These are phyloP conservation scores for Pythium guiyangense DNA, from an alignment of 352 stramenopile species.

Conservation along the genomic window DNA sequence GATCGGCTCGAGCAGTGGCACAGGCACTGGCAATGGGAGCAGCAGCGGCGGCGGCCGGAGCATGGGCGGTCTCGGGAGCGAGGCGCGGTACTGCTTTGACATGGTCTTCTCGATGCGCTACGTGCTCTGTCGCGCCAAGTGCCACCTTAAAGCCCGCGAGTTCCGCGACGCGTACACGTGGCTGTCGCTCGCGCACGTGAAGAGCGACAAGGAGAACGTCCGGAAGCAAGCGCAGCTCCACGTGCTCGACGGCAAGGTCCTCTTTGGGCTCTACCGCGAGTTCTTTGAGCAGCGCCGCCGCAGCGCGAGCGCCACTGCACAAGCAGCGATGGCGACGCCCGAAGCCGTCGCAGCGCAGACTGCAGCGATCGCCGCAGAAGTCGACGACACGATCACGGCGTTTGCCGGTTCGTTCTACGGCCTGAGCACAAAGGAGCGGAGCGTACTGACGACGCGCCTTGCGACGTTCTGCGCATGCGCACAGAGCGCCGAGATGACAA, in stretches of 20 bases:
- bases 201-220: conserved; percentile 68
- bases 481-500: conserved; percentile 33
- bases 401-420: conserved; percentile 63
- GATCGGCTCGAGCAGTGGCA: conserved; percentile 25
- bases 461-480: conserved; percentile 40
- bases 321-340: background rate
- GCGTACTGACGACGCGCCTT: conserved; percentile 46
- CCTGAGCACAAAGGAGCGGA: conserved; percentile 57
- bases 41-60: conserved; percentile 46
- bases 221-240: conserved; percentile 64
- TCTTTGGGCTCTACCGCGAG: conserved; percentile 48
- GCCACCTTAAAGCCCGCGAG: conserved; percentile 52
- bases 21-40: conserved; percentile 46
- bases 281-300: conserved; percentile 35
- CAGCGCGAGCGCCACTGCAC: conserved; percentile 12
- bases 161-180: conserved; percentile 58
- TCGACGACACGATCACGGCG: conserved; percentile 50
- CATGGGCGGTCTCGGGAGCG: conserved; percentile 67
- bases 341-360: conserved; percentile 9
- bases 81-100: conserved; percentile 76
- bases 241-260: conserved; percentile 57
- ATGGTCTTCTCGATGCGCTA: conserved; percentile 78
- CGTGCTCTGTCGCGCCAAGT: conserved; percentile 56
- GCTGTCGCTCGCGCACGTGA: conserved; percentile 72
- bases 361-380: conserved; percentile 26